These are phyloP conservation scores for Dorcoceras hygrometricum DNA, from an alignment of 257 asterid genomes.

Conservation along the genomic window DNA sequence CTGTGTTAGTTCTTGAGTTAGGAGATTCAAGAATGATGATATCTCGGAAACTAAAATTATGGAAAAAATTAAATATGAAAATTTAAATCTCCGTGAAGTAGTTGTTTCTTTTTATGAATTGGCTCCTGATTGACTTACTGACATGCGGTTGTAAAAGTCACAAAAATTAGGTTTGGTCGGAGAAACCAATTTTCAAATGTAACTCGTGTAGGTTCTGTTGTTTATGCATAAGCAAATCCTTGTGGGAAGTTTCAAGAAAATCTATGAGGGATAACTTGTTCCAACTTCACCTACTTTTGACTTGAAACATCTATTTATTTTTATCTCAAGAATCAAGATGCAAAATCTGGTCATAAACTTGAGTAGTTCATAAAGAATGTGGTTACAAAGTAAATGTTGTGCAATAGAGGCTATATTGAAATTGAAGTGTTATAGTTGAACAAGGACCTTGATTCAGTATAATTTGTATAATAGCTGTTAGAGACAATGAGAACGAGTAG, in stretches of 20 bases:
- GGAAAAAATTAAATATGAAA: too few relatives aligned
- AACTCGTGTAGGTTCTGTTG: neutral
- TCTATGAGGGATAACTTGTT: neutral
- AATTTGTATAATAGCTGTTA: neutral
- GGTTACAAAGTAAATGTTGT: neutral
- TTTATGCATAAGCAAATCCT: neutral
- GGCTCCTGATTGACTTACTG: neutral
- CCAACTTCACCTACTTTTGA: neutral
- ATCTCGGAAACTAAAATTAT: neutral
- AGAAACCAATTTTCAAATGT: neutral
- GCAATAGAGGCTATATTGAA: neutral
- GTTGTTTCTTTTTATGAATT: neutral
- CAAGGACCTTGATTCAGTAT: neutral
- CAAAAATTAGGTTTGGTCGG: neutral
- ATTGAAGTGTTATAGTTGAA: neutral
- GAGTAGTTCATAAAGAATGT: too few relatives aligned
- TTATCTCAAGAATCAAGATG: neutral
- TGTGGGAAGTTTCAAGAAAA: neutral
- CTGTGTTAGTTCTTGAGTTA: neutral
- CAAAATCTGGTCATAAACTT: neutral
- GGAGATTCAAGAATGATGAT: neutral
- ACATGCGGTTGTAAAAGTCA: neutral
- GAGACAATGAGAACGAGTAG: neutral
- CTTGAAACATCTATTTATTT: neutral
- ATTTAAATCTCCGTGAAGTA: neutral